Evolutionary conservation across 1,284 basidiomycete species (phyloP).

Genomic region (Kwoniella shivajii): DNA sequence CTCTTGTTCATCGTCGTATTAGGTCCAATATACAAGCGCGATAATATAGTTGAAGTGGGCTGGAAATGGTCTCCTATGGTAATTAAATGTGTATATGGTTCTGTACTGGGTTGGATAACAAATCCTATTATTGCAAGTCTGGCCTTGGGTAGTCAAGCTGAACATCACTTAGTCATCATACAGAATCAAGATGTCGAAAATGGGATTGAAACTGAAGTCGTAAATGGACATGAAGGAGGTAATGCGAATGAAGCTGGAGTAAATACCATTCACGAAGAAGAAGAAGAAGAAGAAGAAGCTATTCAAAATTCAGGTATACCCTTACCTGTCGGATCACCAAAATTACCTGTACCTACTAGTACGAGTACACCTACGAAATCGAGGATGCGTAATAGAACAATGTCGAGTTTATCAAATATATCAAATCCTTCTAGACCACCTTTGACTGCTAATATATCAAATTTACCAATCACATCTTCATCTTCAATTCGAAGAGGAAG

Average conservation of each 20-base stretch:
- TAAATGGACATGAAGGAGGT: not conserved
- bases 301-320: not conserved
- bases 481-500: not conserved
- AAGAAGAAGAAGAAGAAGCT: slow-evolving; percentile 20
- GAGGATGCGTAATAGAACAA: slow-evolving; percentile 20
- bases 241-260: slow-evolving; percentile 3
- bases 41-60: slow-evolving; percentile 39
- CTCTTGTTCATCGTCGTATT: slow-evolving; percentile 51
- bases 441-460: slow-evolving; percentile 41
- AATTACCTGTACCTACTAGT: not conserved
- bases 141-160: slow-evolving; percentile 53
- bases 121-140: slow-evolving; percentile 53
- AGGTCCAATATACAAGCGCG: slow-evolving; percentile 49
- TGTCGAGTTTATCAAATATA: slow-evolving; percentile 16
- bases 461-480: slow-evolving; percentile 20
- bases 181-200: slow-evolving; percentile 18
- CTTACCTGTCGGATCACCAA: not conserved
- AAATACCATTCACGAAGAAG: slow-evolving; percentile 18
- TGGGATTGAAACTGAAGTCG: not conserved
- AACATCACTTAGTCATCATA: slow-evolving; percentile 48
- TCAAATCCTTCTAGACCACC: slow-evolving; percentile 31
- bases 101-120: slow-evolving; percentile 52
- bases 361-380: slow-evolving; percentile 2
- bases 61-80: slow-evolving; percentile 52
- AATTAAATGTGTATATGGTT: slow-evolving; percentile 53